Percentiles rank a stretch among this genome's conserved stretches.
Conservation (phyloP, 2,329 filamentous ascomycete genomes). For the Nigrospora oryzae region DNA sequence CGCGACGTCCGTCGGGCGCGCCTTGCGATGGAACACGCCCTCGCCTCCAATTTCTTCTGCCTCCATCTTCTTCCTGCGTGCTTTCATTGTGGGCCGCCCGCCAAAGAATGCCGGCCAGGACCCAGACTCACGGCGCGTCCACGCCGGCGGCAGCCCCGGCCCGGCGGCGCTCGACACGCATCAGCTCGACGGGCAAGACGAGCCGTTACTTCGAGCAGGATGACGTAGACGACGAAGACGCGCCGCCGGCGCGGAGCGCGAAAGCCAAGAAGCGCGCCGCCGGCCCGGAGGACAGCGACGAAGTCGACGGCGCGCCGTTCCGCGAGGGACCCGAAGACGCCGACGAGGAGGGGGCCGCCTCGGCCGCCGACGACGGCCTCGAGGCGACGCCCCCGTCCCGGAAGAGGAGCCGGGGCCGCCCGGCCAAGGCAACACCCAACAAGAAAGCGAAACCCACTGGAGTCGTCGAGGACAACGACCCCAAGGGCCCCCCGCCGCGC, state of each 20-base stretch:
- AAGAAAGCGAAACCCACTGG: neutral
- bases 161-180: slow-evolving; percentile 32
- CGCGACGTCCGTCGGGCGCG: no score
- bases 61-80: no score
- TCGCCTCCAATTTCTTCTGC: no score
- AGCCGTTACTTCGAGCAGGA: slow-evolving; percentile 42
- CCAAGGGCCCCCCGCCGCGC: neutral
- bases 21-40: no score
- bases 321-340: neutral
- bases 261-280: no score
- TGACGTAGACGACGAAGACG: slow-evolving; percentile 10
- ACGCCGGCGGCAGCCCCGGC: slow-evolving; percentile 14
- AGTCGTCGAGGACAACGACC: neutral
- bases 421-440: neutral
- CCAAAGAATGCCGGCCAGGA: neutral
- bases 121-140: neutral
- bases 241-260: slow-evolving; percentile 5
- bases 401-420: slow-evolving; percentile 1
- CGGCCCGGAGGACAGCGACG: no score
- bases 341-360: neutral
- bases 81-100: no score
- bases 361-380: no score
- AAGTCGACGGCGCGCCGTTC: no score
- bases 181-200: slow-evolving; percentile 33
- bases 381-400: neutral